Percentiles rank a stretch among this genome's conserved stretches.
Conservation (phyloP, 2,329 filamentous ascomycete species). For the Fusarium miscanthi region DNA sequence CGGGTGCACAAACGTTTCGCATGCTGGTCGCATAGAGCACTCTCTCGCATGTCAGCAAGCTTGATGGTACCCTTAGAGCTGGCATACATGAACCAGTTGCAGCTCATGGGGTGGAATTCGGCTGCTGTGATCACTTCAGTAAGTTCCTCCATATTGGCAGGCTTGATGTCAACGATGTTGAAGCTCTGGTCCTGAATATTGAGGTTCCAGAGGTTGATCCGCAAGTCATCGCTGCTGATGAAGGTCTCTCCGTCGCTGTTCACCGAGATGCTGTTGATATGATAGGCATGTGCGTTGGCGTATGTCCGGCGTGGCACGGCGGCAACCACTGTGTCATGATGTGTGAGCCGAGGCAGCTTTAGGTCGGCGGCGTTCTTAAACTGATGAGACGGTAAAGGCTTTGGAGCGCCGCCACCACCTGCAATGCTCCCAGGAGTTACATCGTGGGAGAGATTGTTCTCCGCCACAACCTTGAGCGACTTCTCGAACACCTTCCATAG, state of each 20-base stretch:
- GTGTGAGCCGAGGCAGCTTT: slow-evolving; percentile 94
- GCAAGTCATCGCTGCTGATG: slow-evolving; percentile 96
- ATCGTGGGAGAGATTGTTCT: slow-evolving; percentile 98
- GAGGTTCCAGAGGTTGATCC: slow-evolving; percentile 98
- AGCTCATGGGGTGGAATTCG: slow-evolving; percentile 96
- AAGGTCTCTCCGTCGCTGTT: slow-evolving; percentile 99
- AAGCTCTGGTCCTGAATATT: slow-evolving; percentile 99
- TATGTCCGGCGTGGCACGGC: slow-evolving; percentile 96
- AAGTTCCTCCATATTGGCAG: slow-evolving; percentile 99
- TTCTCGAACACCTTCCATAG: slow-evolving; percentile 99
- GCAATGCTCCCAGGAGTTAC: slow-evolving; percentile 80
- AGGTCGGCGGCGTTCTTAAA: slow-evolving; percentile 86
- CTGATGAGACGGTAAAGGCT: slow-evolving; percentile 73
- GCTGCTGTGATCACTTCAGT: slow-evolving; percentile 99
- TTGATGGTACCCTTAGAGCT: slow-evolving; percentile 99
- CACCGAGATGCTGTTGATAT: slow-evolving; percentile 99
- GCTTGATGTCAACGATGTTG: slow-evolving; percentile 99
- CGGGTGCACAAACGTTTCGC: slow-evolving; percentile 76
- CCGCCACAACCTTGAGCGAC: slow-evolving; percentile 97
- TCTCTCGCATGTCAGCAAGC: slow-evolving; percentile 97
- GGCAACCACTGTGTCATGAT: slow-evolving; percentile 97
- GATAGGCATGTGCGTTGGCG: slow-evolving; percentile 97
- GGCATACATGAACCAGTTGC: slow-evolving; percentile 99
- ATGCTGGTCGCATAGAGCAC: slow-evolving; percentile 94
- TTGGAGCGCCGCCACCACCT: slow-evolving; percentile 81